A percentile compares a stretch with the other conserved stretches of the same genome.
Conservation (phyloP, 192 early-diverging fungal species). For the Funneliformis mosseae region DNA sequence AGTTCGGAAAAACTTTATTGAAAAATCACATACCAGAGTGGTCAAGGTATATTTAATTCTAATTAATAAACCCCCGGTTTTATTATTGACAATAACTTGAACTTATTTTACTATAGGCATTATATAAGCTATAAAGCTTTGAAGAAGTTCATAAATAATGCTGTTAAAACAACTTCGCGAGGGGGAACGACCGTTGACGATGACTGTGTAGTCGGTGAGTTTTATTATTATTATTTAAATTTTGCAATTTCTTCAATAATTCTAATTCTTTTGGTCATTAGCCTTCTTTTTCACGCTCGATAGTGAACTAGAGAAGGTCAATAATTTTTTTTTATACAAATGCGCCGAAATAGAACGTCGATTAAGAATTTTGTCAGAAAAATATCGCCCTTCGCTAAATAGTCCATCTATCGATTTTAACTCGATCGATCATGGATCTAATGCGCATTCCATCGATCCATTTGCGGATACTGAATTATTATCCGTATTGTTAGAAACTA, state of each 20-base stretch:
- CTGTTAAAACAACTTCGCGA: slow-evolving; percentile 27
- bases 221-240: neutral
- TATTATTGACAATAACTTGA: neutral
- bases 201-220: slow-evolving; percentile 44
- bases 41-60: slow-evolving; percentile 27
- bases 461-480: slow-evolving; percentile 42
- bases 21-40: slow-evolving; percentile 61
- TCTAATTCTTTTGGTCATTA: slow-evolving; percentile 47
- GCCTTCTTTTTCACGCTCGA: slow-evolving; percentile 82
- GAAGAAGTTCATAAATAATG: slow-evolving; percentile 75
- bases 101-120: slow-evolving; percentile 33
- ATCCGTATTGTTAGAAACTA: slow-evolving; percentile 49
- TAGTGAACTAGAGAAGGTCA: slow-evolving; percentile 84
- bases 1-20: slow-evolving; percentile 56
- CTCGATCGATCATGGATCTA: neutral
- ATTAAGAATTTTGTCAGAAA: slow-evolving; percentile 61
- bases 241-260: neutral
- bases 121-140: slow-evolving; percentile 70
- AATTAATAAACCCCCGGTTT: neutral
- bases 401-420: neutral
- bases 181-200: slow-evolving; percentile 33
- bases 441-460: slow-evolving; percentile 35
- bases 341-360: slow-evolving; percentile 72
- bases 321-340: slow-evolving; percentile 79
- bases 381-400: slow-evolving; percentile 40